These are phyloP conservation scores for Russula compacta DNA, from an alignment of 768 basidiomycete genomes.

Conservation along the genomic window DNA sequence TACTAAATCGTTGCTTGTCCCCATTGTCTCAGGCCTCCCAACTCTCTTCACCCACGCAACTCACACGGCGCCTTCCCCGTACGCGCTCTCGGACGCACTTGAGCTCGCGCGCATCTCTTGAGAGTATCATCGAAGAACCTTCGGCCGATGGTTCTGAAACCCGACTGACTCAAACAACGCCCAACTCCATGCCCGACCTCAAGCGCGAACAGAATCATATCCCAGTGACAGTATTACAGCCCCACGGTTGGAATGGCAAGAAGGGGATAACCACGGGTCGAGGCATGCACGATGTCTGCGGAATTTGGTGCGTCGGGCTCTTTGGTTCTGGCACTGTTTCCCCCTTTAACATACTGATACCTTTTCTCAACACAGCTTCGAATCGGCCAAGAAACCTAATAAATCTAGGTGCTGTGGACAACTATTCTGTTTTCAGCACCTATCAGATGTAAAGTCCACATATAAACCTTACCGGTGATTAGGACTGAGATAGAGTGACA, in stretches of 20 bases:
- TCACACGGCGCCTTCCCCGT: slow-evolving; percentile 12
- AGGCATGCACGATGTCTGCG: slow-evolving; percentile 18
- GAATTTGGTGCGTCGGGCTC: slow-evolving; percentile 18
- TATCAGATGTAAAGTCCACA: slow-evolving; percentile 18
- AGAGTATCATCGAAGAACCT: slow-evolving; percentile 19
- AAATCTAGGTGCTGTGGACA: slow-evolving; percentile 20
- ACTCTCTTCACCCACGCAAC: slow-evolving; percentile 5
- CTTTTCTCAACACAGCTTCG: slow-evolving; percentile 17
- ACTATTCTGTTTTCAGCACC: slow-evolving; percentile 20
- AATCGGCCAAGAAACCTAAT: slow-evolving; percentile 19
- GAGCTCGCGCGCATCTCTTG: slow-evolving; percentile 13
- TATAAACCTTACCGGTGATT: background rate
- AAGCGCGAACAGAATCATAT: background rate
- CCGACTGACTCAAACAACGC: background rate
- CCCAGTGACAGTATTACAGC: background rate
- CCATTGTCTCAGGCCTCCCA: background rate
- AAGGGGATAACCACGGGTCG: slow-evolving; percentile 10
- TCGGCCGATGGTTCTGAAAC: background rate
- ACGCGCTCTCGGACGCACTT: slow-evolving; percentile 13
- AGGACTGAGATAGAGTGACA: background rate
- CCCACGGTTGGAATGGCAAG: slow-evolving; percentile 18
- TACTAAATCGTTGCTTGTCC: background rate
- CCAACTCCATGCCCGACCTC: background rate
- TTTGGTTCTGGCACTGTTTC: background rate
- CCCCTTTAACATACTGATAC: background rate